These are phyloP conservation scores for Mycogone perniciosa DNA, from an alignment of 2,329 filamentous ascomycete species.

Conservation along the genomic window DNA sequence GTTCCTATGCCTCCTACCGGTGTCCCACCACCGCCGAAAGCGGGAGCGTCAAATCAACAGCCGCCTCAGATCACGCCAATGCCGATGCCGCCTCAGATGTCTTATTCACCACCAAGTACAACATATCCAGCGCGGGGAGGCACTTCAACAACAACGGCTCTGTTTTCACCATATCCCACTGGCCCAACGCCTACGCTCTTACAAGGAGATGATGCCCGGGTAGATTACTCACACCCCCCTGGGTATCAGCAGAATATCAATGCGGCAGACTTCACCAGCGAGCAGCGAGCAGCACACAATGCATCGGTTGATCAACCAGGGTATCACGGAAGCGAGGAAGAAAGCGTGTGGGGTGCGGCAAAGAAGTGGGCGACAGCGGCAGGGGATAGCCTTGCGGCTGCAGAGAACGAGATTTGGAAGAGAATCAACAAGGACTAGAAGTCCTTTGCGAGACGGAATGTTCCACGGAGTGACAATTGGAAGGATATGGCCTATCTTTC, in stretches of 20 bases:
- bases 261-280: slow-evolving; percentile 44
- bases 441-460: background rate
- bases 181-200: slow-evolving; percentile 22
- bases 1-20: slow-evolving; percentile 37
- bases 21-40: slow-evolving; percentile 47
- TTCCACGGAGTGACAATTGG: background rate
- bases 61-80: slow-evolving; percentile 34
- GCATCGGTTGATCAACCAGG: slow-evolving; percentile 23
- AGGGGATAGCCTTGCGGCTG: slow-evolving; percentile 50
- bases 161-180: slow-evolving; percentile 20
- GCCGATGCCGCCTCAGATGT: slow-evolving; percentile 42
- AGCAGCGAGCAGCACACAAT: slow-evolving; percentile 39
- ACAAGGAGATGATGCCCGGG: slow-evolving; percentile 20
- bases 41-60: slow-evolving; percentile 37
- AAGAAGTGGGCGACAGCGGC: slow-evolving; percentile 53
- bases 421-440: slow-evolving; percentile 52
- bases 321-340: slow-evolving; percentile 27
- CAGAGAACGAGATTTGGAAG: slow-evolving; percentile 57
- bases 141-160: slow-evolving; percentile 36
- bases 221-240: slow-evolving; percentile 39
- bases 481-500: background rate
- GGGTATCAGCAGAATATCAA: slow-evolving; percentile 52
- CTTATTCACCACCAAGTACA: slow-evolving; percentile 40
- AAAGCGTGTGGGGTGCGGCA: slow-evolving; percentile 49
- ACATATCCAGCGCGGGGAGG: slow-evolving; percentile 38